A percentile compares a stretch with the other conserved stretches of the same genome.
These are phyloP conservation scores for Prunus fruticosa DNA, from an alignment of 306 rosid species.

Conservation along the genomic window DNA sequence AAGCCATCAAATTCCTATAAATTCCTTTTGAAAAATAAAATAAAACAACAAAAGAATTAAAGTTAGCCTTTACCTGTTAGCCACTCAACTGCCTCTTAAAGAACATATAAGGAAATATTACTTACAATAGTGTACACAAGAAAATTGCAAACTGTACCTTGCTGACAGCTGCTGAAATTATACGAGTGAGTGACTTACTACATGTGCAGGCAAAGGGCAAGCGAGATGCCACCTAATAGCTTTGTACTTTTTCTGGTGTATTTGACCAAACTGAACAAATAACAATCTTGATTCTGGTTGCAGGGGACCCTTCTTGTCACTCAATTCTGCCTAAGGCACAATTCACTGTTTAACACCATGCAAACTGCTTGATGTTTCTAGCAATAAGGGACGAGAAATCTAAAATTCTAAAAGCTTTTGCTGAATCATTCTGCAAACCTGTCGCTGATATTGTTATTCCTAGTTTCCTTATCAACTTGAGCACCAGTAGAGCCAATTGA, in stretches of 20 bases:
- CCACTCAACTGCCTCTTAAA: not conserved
- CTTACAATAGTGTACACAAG: not conserved
- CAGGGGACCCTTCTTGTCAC: not conserved
- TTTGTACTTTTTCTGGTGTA: not conserved
- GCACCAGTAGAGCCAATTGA: not conserved
- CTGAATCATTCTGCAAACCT: slow-evolving; percentile 24
- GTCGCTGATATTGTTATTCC: not conserved
- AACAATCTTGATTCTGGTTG: not conserved
- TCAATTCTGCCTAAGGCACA: not conserved
- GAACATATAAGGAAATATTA: not conserved
- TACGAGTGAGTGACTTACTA: not conserved
- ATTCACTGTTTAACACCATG: not conserved
- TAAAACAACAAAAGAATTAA: not conserved
- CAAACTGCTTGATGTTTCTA: not conserved
- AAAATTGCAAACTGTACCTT: not conserved
- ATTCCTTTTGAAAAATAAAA: not conserved
- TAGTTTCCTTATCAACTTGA: slow-evolving; percentile 1
- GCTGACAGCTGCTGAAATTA: not conserved
- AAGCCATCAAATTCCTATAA: not conserved
- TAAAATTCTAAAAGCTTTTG: slow-evolving; percentile 28
- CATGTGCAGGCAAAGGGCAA: not conserved
- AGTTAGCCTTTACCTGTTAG: not conserved
- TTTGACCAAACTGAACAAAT: not conserved
- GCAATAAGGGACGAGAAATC: slow-evolving; percentile 18
- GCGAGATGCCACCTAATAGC: not conserved